Evolutionary conservation across 2,329 filamentous ascomycete species (phyloP), one percentile per base, ranked within the genome.

Genomic region (Colletotrichum tamarilloi): DNA sequence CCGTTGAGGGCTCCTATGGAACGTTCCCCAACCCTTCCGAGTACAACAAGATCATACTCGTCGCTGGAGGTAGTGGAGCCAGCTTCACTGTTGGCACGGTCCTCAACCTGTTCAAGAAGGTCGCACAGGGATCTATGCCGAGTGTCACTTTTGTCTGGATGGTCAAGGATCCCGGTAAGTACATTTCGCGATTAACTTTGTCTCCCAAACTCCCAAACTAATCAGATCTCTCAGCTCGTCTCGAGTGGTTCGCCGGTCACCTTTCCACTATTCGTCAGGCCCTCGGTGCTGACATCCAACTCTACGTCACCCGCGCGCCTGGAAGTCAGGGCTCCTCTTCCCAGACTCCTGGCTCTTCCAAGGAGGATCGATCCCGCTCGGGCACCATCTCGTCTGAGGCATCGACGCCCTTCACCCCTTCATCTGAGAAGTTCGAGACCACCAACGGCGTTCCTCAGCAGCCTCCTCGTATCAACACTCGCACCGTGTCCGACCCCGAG

Each of bases 1-100:
- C 87, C 0, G 81, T 88, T 1, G 87, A 90, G 68, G 87, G 88
- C 0, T 87, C 88, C 0, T 90, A 90, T 63, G 88, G 88, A 12
- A 85, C 85, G 1, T 81, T 87, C 26, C 87, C 87, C 0, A 83
- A 88, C 68, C 85, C 87, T 0, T 12, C 56, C 0, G 65, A 66
- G 8, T 79, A 79, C 24, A 75, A 79, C 22, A 78, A 75, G 28
- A 56, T 79, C 2, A 35, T 79, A 0, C 42, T 79, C 8, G 67
- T 80, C 24, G 75, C 77, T 2, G 77, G 78, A 3, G 91, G 90
- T 5, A 89, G 88, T 63, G 90, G 91, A 2, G 90, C 88, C 2
- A 91, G 87, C 35, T 92, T 92, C 77, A 84, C 84, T 6, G 80
- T 85, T 56, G 85, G 85, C 57, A 80, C 80, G 26, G 82, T 82